Percentiles rank a stretch among this genome's conserved stretches.
Conservation (phyloP, 352 stramenopile species). For the Phytopythium chamaehyphon region DNA sequence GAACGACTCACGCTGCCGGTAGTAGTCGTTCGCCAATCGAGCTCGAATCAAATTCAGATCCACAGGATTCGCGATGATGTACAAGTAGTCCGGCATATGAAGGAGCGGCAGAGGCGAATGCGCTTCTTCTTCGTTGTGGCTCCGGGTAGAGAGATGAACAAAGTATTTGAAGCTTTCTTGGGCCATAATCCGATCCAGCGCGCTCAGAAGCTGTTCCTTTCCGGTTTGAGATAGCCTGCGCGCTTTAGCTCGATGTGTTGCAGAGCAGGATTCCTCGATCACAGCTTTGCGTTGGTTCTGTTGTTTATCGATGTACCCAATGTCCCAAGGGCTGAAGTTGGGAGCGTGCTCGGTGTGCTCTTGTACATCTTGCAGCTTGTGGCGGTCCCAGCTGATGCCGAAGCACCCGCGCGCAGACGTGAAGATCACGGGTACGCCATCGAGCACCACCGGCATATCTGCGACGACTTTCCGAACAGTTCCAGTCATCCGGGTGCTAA, state of each 20-base stretch:
- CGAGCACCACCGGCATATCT: background rate
- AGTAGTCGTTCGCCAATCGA: constrained; percentile 1
- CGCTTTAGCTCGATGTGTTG: background rate
- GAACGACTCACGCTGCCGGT: background rate
- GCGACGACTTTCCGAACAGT: background rate
- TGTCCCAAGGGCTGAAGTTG: background rate
- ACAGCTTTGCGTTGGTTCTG: background rate
- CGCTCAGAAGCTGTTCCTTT: background rate
- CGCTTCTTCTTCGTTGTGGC: background rate
- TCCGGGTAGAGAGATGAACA: background rate
- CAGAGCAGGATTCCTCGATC: background rate
- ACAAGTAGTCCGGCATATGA: background rate
- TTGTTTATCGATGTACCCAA: background rate
- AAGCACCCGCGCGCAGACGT: no score
- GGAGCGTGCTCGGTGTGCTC: background rate
- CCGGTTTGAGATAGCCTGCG: background rate
- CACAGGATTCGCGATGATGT: constrained; percentile 1
- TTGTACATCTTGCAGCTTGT: background rate
- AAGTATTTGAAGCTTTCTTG: constrained; percentile 1
- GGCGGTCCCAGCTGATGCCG: background rate
- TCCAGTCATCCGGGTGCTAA: background rate
- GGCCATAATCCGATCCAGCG: constrained; percentile 1
- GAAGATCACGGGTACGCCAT: no score
- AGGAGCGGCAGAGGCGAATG: background rate
- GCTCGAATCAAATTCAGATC: constrained; percentile 3